These are phyloP conservation scores for Waltergamsia citrina DNA, from an alignment of 2,329 filamentous ascomycete genomes.

Conservation along the genomic window DNA sequence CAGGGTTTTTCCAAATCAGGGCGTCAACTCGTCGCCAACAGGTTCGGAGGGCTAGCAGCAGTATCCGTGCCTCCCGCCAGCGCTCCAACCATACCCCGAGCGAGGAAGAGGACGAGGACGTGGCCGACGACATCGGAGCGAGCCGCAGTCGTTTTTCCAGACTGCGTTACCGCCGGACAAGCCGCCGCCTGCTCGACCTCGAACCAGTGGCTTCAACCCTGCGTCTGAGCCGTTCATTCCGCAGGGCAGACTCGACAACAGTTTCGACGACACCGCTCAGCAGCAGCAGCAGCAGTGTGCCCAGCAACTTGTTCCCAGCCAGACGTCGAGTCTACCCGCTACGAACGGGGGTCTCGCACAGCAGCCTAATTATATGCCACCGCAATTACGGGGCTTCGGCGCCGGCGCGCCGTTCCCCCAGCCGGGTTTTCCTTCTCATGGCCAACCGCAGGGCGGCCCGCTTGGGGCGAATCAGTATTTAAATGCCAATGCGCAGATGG, in stretches of 20 bases:
- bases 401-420: conserved; percentile 30
- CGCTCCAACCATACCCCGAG: no score
- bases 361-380: conserved; percentile 19
- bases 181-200: no score
- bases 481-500: conserved; percentile 57
- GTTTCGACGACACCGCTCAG: background rate
- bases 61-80: no score
- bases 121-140: no score
- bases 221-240: no score
- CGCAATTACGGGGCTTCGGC: conserved; percentile 27
- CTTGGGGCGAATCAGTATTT: conserved; percentile 65
- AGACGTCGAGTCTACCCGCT: background rate
- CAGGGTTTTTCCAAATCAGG: no score
- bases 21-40: no score
- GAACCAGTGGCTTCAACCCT: no score
- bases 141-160: no score
- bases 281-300: background rate
- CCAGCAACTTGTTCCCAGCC: background rate
- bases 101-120: background rate
- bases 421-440: conserved; percentile 41
- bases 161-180: no score
- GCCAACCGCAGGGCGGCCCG: conserved; percentile 38
- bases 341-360: background rate
- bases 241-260: background rate
- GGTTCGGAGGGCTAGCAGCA: no score